phyloP scores from a whole-genome alignment of 1,139 yeast genomes.

The Pichia sp. region DNA sequence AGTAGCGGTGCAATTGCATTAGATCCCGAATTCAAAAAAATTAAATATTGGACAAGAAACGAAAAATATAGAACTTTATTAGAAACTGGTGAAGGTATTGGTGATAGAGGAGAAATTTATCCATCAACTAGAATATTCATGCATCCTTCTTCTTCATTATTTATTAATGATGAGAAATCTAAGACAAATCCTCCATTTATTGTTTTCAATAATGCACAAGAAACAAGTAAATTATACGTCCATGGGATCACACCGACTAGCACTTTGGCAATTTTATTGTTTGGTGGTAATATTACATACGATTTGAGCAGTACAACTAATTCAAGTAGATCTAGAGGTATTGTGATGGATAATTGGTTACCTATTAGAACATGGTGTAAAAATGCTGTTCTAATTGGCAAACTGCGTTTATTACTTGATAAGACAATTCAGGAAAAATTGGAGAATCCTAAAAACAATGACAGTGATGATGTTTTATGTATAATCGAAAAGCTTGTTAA shows the following conservation, averaged over 20 bases:
- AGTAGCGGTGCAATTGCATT: conserved; percentile 75
- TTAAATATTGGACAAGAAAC: conserved; percentile 68
- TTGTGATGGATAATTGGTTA: conserved; percentile 71
- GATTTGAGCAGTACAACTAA: conserved; percentile 44
- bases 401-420: conserved; percentile 61
- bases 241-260: conserved; percentile 76
- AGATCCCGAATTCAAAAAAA: conserved; percentile 73
- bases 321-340: conserved; percentile 50
- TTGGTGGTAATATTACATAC: conserved; percentile 72
- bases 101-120: conserved; percentile 20
- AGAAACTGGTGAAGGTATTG: conserved; percentile 11
- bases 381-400: conserved; percentile 77
- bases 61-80: conserved; percentile 28
- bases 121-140: conserved; percentile 69
- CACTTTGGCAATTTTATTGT: conserved; percentile 62
- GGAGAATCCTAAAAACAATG: conserved; percentile 33
- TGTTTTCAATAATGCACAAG: conserved; percentile 49
- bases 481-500: conserved; percentile 31
- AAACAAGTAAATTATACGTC: conserved; percentile 63
- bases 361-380: conserved; percentile 90
- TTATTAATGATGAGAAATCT: conserved; percentile 29
- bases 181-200: conserved; percentile 35
- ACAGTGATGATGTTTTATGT: conserved; percentile 30
- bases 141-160: conserved; percentile 77
- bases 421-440: conserved; percentile 55